Conservation (phyloP, 2,329 filamentous ascomycete genomes). For the Microcyclosporella mali region DNA sequence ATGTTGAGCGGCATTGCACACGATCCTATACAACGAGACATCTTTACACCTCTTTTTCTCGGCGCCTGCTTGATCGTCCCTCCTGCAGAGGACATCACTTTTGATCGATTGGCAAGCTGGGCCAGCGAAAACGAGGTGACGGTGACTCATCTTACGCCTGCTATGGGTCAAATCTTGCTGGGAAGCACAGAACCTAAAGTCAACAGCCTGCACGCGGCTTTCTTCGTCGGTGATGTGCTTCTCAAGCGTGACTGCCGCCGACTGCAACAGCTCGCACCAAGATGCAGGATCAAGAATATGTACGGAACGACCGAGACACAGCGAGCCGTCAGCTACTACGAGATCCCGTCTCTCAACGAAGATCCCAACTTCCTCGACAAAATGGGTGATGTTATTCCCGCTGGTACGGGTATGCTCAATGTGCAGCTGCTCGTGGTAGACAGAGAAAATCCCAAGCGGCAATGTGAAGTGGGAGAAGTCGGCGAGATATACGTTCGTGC, state of each 20-base stretch:
- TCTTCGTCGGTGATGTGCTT: conserved; percentile 88
- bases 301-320: conserved; percentile 85
- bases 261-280: conserved; percentile 69
- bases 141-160: conserved; percentile 84
- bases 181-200: conserved; percentile 66
- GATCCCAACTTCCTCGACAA: conserved; percentile 59
- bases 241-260: conserved; percentile 75
- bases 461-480: conserved; percentile 74
- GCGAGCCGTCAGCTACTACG: conserved; percentile 73
- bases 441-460: conserved; percentile 56
- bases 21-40: conserved; percentile 60
- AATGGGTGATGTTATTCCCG: conserved; percentile 71
- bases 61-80: conserved; percentile 75
- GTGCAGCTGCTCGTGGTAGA: conserved; percentile 84
- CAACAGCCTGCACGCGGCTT: conserved; percentile 61
- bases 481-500: conserved; percentile 82
- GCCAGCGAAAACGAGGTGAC: conserved; percentile 68
- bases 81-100: conserved; percentile 73
- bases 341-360: conserved; percentile 61
- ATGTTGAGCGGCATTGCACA: conserved; percentile 81
- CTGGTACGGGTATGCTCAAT: conserved; percentile 77
- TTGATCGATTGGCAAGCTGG: conserved; percentile 85
- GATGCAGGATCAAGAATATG: conserved; percentile 74
- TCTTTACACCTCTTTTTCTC: conserved; percentile 84
- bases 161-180: conserved; percentile 93